Evolutionary conservation across 2,329 filamentous ascomycete genomes (phyloP).

Genomic region (Cladosporium sp.): DNA sequence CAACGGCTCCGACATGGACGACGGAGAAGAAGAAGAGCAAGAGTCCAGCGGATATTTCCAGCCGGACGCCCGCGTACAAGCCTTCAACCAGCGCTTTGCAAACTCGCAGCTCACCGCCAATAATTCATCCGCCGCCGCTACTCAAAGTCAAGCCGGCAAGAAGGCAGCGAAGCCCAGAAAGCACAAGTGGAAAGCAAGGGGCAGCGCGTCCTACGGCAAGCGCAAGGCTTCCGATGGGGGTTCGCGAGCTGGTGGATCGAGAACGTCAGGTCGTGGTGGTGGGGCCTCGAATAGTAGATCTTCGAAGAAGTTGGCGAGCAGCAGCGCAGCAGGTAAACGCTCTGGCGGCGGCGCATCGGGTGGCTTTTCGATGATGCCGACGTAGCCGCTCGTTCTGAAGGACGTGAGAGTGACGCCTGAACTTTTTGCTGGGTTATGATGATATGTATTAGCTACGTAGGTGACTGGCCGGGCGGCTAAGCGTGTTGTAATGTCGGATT

Average conservation of each 20-base stretch:
- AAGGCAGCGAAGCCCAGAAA: slow-evolving; percentile 6
- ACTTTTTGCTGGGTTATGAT: too few relatives aligned
- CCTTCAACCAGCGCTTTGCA: slow-evolving; percentile 19
- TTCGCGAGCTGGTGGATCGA: background rate
- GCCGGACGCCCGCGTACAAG: slow-evolving; percentile 14
- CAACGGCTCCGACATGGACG: slow-evolving; percentile 33
- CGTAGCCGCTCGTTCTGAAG: background rate
- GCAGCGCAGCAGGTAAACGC: background rate
- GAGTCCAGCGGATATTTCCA: slow-evolving; percentile 24
- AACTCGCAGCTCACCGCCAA: slow-evolving; percentile 11
- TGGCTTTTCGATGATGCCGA: slow-evolving; percentile 9
- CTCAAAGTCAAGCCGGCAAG: background rate
- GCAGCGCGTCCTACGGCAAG: slow-evolving; percentile 3
- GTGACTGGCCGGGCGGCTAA: too few relatives aligned
- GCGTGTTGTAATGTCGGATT: too few relatives aligned
- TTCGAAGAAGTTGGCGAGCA: background rate
- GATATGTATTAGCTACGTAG: too few relatives aligned
- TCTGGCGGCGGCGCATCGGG: background rate
- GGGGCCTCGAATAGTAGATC: background rate
- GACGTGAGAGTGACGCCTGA: too few relatives aligned
- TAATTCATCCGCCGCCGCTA: background rate
- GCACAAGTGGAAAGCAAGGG: slow-evolving; percentile 3
- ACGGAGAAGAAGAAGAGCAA: slow-evolving; percentile 30
- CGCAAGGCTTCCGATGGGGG: background rate
- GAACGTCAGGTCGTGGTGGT: background rate